Conservation (phyloP, 2,329 filamentous ascomycete genomes). For the Lithohypha guttulata region DNA sequence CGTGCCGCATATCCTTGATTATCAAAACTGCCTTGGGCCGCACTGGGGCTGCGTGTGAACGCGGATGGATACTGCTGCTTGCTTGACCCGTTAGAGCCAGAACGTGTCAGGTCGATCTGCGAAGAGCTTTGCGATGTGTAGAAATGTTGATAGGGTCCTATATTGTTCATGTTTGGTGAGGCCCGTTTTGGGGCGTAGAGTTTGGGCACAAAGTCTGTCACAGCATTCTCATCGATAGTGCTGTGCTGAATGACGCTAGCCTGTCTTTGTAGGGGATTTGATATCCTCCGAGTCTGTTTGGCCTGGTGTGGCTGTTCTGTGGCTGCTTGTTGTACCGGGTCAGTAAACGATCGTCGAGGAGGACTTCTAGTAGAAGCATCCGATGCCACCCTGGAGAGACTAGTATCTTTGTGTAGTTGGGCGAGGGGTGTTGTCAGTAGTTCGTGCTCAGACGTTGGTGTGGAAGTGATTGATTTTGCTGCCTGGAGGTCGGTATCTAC, state of each 20-base stretch:
- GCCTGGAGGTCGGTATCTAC: conserved; percentile 8
- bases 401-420: not conserved
- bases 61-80: not conserved
- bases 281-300: conserved; percentile 10
- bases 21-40: not conserved
- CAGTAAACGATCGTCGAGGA: conserved; percentile 11
- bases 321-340: conserved; percentile 13
- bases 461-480: not conserved
- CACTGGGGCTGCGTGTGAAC: not conserved
- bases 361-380: not conserved
- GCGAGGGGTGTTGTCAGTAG: not conserved
- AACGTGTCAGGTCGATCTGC: not conserved
- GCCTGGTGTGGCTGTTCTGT: conserved; percentile 7
- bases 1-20: not conserved
- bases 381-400: not conserved
- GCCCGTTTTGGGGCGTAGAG: conserved; percentile 7
- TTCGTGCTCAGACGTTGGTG: not conserved
- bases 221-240: conserved; percentile 18
- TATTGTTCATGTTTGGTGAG: not conserved
- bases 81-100: not conserved
- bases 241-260: conserved; percentile 6
- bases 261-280: conserved; percentile 10
- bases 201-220: conserved; percentile 12
- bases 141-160: not conserved
- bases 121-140: not conserved